Base-by-base conservation (phyloP, 2,329 filamentous ascomycete genomes). In the Cladophialophora exuberans region DNA sequence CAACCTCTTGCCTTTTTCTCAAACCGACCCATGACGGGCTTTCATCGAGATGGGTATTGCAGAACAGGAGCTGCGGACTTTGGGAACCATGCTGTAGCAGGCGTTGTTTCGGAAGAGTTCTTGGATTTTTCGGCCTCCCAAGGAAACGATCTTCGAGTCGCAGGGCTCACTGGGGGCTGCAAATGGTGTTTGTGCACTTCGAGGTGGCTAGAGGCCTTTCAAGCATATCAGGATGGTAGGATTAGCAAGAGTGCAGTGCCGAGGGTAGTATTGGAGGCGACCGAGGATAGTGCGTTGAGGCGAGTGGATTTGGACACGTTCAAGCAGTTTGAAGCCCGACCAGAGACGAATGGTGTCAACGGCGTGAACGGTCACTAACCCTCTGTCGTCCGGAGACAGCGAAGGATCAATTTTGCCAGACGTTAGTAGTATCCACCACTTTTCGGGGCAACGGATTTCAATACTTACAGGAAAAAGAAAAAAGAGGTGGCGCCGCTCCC, bases 401-500 rank as follows among this genome's bases (percentile, higher is more conserved):
- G n/a, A 11, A 7, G 35, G 15, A 9, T 17, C n/a, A 30, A 18
- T 31, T 41, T 23, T 20, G 38, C 25, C 22, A 13, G 20, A 18
- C 18, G 38, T 61, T 54, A 61, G 59, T 49, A 61, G 59, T 44
- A 61, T 54, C 56, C 59, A 35, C 46, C 31, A 46, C 52, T 54
- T 50, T 43, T 13, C 36, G 28, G 22, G 35, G 13, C n/a, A 18
- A 20, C 6, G 6, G 35, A 35, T 15, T 13, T 38, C 15, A 28
- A 51, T 25, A 46, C 57, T 42, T 45, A 62, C 62, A 41, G 59
- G 31, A 20, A 60, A 60, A 59, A 71, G 71, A 73, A 75, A 70
- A 71, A 70, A 71, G 70, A 67, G 76, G 83, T 86, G 87, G 83
- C 85, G 84, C 83, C 86, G 82, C 84, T 87, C 83, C 51, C 84